Conservation (phyloP, 192 early-diverging fungal species). For the Podila minutissima region DNA sequence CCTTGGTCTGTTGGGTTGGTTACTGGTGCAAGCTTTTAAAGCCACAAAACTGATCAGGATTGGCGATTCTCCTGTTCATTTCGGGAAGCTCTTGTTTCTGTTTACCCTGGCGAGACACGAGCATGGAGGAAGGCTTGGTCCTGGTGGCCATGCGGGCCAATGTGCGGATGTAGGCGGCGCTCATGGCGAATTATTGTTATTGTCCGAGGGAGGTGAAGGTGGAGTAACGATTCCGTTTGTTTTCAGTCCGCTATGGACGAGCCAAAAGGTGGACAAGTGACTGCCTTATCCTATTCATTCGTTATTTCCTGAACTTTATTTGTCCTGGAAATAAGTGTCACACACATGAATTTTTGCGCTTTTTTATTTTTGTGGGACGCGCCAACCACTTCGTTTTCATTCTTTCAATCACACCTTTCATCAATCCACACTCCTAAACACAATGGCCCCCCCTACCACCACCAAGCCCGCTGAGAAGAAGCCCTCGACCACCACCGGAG, state of each 20-base stretch:
- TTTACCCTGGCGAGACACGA: constrained; percentile 37
- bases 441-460: not conserved
- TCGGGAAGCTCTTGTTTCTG: not conserved
- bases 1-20: not conserved
- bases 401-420: not conserved
- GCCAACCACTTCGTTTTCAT: not conserved
- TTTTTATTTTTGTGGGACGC: not conserved
- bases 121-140: constrained; percentile 10
- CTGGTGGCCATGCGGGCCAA: constrained; percentile 37
- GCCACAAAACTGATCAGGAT: not conserved
- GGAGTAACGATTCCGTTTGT: no score
- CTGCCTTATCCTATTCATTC: no score
- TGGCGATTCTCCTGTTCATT: no score
- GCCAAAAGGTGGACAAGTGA: no score
- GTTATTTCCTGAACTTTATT: no score
- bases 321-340: no score
- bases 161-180: constrained; percentile 31
- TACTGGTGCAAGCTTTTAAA: no score
- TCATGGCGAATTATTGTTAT: not conserved
- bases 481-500: constrained; percentile 59
- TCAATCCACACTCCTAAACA: not conserved
- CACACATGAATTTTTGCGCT: not conserved
- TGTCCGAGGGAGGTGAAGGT: not conserved
- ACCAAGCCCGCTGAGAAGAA: constrained; percentile 46
- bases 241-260: no score